These are phyloP conservation scores for Poa annua DNA, from an alignment of 176 grass and related monocot species.

Conservation along the genomic window DNA sequence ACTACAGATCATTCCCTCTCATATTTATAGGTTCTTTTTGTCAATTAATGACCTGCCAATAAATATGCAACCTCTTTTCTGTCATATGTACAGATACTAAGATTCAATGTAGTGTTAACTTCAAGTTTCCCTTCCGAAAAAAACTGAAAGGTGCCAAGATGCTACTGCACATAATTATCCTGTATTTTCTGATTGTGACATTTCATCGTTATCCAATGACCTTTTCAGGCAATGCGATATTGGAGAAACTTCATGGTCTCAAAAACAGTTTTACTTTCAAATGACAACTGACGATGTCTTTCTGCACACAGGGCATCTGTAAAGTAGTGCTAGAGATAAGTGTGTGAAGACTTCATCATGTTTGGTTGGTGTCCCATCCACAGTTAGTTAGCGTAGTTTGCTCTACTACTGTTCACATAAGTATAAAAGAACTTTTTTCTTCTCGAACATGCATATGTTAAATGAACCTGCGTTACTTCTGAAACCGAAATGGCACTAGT, in stretches of 20 bases:
- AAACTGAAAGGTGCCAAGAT: slow-evolving; percentile 33
- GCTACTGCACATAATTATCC: slow-evolving; percentile 20
- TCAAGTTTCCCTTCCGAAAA: slow-evolving; percentile 30
- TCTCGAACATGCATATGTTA: not conserved
- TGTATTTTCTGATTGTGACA: slow-evolving; percentile 27
- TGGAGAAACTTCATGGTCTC: slow-evolving; percentile 51
- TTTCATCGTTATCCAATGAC: slow-evolving; percentile 28
- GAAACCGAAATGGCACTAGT: slow-evolving; percentile 7
- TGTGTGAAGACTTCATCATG: slow-evolving; percentile 35
- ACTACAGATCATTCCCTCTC: not conserved
- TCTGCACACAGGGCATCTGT: slow-evolving; percentile 40
- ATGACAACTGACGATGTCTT: slow-evolving; percentile 38
- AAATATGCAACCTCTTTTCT: not conserved
- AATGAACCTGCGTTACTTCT: slow-evolving; percentile 17
- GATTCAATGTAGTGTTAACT: slow-evolving; percentile 10
- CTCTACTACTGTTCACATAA: slow-evolving; percentile 26
- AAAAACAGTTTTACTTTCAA: slow-evolving; percentile 34
- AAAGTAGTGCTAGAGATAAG: slow-evolving; percentile 43
- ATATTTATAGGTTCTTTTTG: slow-evolving; percentile 7
- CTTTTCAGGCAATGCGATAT: slow-evolving; percentile 40
- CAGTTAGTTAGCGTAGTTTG: slow-evolving; percentile 16
- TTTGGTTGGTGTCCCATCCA: slow-evolving; percentile 47
- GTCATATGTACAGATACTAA: slow-evolving; percentile 18
- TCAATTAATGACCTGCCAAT: not conserved
- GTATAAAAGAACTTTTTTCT: not conserved